Percentiles rank a stretch among this genome's conserved stretches.
Evolutionary conservation across 192 early-diverging fungal genomes (phyloP).

Genomic region (Entomortierella beljakovae): DNA sequence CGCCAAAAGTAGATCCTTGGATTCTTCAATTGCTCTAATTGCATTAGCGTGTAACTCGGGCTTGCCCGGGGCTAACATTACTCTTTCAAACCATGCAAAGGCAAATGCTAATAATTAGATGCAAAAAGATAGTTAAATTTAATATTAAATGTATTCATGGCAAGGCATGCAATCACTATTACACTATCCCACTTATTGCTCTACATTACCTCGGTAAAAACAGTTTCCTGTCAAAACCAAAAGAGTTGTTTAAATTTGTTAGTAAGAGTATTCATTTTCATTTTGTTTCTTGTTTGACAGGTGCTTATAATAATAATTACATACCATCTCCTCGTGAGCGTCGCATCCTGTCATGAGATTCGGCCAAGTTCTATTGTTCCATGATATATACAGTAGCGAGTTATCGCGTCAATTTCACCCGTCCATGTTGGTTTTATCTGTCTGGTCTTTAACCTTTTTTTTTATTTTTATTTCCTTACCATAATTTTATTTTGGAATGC

Average conservation of each 20-base stretch:
- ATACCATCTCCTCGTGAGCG: constrained; percentile 71
- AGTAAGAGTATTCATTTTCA: not conserved
- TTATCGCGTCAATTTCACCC: no score
- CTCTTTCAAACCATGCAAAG: constrained; percentile 73
- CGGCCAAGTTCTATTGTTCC: constrained; percentile 57
- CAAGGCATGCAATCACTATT: not conserved
- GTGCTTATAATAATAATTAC: not conserved
- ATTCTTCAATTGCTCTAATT: constrained; percentile 50
- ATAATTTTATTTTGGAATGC: constrained; percentile 63
- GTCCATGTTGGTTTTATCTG: no score
- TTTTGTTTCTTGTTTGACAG: no score
- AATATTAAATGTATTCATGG: not conserved
- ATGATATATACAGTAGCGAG: no score
- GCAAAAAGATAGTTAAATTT: no score
- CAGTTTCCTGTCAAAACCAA: constrained; percentile 62
- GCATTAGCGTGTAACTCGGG: constrained; percentile 30
- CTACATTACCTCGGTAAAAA: constrained; percentile 73
- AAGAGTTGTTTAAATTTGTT: not conserved
- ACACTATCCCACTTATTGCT: no score
- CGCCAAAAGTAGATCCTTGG: constrained; percentile 53
- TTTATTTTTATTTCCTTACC: no score
- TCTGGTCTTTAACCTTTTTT: no score
- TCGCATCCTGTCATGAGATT: constrained; percentile 60
- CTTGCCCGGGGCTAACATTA: constrained; percentile 45
- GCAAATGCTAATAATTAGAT: constrained; percentile 58